These are phyloP conservation scores for Sugiyamaella paludigena DNA, from an alignment of 1,139 yeast species.

Conservation along the genomic window DNA sequence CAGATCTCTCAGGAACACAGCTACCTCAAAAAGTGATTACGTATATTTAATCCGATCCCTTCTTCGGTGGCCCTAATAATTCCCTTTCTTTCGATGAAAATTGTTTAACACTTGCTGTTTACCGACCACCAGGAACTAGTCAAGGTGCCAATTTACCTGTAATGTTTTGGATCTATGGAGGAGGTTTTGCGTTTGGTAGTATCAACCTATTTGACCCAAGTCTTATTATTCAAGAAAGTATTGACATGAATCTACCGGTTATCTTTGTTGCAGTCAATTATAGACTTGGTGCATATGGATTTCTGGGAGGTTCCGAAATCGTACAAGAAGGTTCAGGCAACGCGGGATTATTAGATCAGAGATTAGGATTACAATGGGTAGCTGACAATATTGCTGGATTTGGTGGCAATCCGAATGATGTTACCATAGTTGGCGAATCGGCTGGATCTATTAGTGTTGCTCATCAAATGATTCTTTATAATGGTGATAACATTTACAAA, in stretches of 20 bases:
- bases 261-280: constrained; percentile 31
- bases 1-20: neutral
- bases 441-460: constrained; percentile 40
- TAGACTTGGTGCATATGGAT: constrained; percentile 39
- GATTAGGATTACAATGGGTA: constrained; percentile 39
- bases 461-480: constrained; percentile 31
- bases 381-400: constrained; percentile 35
- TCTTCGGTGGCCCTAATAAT: neutral
- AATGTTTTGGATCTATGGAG: constrained; percentile 41
- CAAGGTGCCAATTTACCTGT: constrained; percentile 32
- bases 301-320: constrained; percentile 32
- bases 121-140: constrained; percentile 21
- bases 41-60: neutral
- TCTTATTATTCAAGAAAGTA: constrained; percentile 23
- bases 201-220: constrained; percentile 17
- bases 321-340: constrained; percentile 29
- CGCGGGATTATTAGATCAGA: constrained; percentile 39
- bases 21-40: neutral
- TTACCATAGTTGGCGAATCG: constrained; percentile 40
- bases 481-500: constrained; percentile 24
- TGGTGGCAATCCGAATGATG: constrained; percentile 40
- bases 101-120: constrained; percentile 26
- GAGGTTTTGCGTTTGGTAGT: constrained; percentile 34
- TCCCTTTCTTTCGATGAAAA: constrained; percentile 21
- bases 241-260: constrained; percentile 24